Base-by-base conservation (phyloP, 176 grass and related monocot species). In the Eragrostis curvula region DNA sequence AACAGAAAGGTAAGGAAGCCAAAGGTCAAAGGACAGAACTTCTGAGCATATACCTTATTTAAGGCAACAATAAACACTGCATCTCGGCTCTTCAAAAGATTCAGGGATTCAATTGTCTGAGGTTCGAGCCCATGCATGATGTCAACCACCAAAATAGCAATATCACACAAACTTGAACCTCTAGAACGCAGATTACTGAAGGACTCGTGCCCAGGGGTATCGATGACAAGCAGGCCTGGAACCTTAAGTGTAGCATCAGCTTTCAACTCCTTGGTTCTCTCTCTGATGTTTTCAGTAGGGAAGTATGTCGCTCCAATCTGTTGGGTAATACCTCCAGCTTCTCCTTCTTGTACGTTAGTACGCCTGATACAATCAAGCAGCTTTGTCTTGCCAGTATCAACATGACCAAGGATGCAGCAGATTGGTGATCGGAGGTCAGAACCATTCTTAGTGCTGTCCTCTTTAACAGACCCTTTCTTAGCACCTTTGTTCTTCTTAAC, bases 41-140 rank as follows among this genome's bases (percentile, higher is more conserved):
- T 68, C 18, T 80, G 68, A 83, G 83, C 36, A 77, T 56, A 77
- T 81, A 98, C 95, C 92, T 98, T 98, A 85, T 98, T 98, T 75
- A 98, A 95, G 70, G 95, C 95, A 85, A 98, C 92, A 67, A 98
- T 95, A 56, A 98, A 98, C 20, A 95, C 95, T 30, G 92, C 89
- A 64, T 88, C 75, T 53, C 92, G 86, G 70, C 61, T 85, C 86
- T 93, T 98, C 75, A 98, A 62, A 24, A 98, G 90, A 85, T 98
- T 95, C 21, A 98, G 78, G 69, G 92, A 94, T 89, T 98, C 95
- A 8, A 98, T 93, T 59, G 92, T 98, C 78, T 98, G 92, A 79
- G 83, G 92, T 87, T 98, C 95, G 62, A 98, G 86, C 65, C 95
- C 95, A 79, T 95, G 92, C 95, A 98, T 98, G 77, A 98, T 94